A percentile compares a stretch with the other conserved stretches of the same genome.
phyloP scores from a whole-genome alignment of 371 early-diverging fungal species.

The Batkoa obscura region DNA sequence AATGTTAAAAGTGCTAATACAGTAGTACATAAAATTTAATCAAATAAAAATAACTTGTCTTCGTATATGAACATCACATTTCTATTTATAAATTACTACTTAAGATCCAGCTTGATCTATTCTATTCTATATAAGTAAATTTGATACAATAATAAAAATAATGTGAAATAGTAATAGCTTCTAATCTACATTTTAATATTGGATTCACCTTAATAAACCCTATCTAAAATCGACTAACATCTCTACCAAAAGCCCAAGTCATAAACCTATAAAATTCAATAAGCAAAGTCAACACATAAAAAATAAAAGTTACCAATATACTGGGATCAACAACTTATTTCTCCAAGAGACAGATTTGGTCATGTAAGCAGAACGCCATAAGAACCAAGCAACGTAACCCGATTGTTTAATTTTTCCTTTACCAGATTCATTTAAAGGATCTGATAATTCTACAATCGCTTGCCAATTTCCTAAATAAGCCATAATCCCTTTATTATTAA shows the following conservation, averaged over 20 bases:
- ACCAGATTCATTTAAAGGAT: conserved; percentile 13
- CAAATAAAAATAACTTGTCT: too few relatives aligned
- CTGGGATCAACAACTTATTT: conserved; percentile 52
- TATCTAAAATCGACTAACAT: conserved; percentile 13
- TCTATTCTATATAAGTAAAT: too few relatives aligned
- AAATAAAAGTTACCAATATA: conserved; percentile 28
- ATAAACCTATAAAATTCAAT: conserved; percentile 7
- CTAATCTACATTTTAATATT: too few relatives aligned
- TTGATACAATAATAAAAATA: too few relatives aligned
- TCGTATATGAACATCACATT: too few relatives aligned
- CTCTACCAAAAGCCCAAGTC: conserved; percentile 10
- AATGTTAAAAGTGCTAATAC: too few relatives aligned
- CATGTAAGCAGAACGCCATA: conserved; percentile 66
- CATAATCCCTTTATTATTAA: conserved; percentile 25
- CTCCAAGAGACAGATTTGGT: conserved; percentile 46
- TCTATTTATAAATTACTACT: too few relatives aligned
- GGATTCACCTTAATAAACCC: too few relatives aligned
- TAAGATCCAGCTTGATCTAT: too few relatives aligned
- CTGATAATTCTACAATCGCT: conserved; percentile 4
- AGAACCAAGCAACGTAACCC: conserved; percentile 37
- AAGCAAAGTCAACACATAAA: not conserved
- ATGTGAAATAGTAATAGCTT: too few relatives aligned
- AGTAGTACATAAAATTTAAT: too few relatives aligned
- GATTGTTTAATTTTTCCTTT: conserved; percentile 19
- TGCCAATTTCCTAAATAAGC: conserved; percentile 30